phyloP scores from a whole-genome alignment of 495 filamentous ascomycete genomes.

The Trichoderma parareesei region DNA sequence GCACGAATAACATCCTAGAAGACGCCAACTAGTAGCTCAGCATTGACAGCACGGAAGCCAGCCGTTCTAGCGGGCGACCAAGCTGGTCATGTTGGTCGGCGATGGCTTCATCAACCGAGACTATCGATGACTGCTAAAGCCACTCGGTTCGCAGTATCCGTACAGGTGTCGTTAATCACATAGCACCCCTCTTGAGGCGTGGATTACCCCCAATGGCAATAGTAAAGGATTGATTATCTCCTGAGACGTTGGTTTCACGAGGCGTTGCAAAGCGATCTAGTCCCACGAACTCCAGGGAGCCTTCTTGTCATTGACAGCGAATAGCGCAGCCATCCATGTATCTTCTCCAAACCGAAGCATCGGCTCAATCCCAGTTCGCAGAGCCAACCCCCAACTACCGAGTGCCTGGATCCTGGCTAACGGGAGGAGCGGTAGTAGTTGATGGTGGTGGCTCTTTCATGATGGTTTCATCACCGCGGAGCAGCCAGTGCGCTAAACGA shows the following conservation, averaged over 20 bases:
- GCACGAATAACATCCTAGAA: too few species aligned
- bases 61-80: too few species aligned
- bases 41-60: too few species aligned
- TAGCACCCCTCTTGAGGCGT: not conserved
- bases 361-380: too few species aligned
- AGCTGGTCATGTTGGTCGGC: not conserved
- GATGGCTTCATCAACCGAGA: not conserved
- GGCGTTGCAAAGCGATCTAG: too few species aligned
- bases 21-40: too few species aligned
- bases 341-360: too few species aligned
- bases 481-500: not conserved
- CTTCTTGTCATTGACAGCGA: too few species aligned
- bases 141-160: not conserved
- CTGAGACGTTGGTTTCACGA: too few species aligned
- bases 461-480: not conserved
- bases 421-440: not conserved
- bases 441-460: not conserved
- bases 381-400: not conserved
- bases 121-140: conserved; percentile 1
- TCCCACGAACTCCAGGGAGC: too few species aligned
- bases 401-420: not conserved
- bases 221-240: too few species aligned
- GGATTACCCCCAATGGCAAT: not conserved
- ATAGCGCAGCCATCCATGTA: too few species aligned
- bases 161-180: not conserved